These are phyloP conservation scores for Neurospora sp. DNA, from an alignment of 495 filamentous ascomycete species.

Conservation along the genomic window DNA sequence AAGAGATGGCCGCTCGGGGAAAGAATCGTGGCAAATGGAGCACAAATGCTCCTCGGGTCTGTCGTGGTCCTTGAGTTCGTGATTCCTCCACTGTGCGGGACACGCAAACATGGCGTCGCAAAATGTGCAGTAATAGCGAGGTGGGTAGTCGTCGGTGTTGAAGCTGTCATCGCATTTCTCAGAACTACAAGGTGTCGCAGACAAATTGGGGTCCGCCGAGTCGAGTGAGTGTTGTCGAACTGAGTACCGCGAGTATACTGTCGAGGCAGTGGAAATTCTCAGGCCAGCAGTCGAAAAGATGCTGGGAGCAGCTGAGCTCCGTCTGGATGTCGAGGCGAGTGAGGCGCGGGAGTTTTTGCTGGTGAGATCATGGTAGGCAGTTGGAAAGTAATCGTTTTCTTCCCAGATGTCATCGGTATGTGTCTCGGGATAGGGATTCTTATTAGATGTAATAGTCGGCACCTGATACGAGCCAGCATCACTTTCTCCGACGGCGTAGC, in stretches of 20 bases:
- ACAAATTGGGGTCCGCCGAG: constrained; percentile 8
- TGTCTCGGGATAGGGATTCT: neutral
- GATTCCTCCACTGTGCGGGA: constrained; percentile 14
- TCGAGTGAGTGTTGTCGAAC: constrained; percentile 11
- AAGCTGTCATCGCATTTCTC: constrained; percentile 7
- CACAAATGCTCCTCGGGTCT: constrained; percentile 5
- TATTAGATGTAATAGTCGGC: neutral
- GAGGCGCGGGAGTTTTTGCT: constrained; percentile 10
- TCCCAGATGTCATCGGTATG: neutral
- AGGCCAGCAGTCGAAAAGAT: constrained; percentile 11
- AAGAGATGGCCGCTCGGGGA: neutral
- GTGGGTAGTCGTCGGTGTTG: neutral
- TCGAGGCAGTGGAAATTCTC: constrained; percentile 5
- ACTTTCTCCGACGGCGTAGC: neutral
- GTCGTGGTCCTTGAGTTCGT: constrained; percentile 12
- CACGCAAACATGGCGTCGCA: constrained; percentile 11
- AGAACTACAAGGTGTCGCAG: constrained; percentile 5
- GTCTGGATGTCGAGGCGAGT: constrained; percentile 7
- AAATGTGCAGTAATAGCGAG: constrained; percentile 17
- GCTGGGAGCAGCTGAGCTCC: constrained; percentile 12
- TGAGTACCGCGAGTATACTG: constrained; percentile 7
- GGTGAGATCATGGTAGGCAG: neutral
- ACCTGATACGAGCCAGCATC: neutral
- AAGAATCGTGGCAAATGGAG: constrained; percentile 5
- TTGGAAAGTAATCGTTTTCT: neutral